Conservation (phyloP, 2,329 filamentous ascomycete species). For the Claviceps africana region DNA sequence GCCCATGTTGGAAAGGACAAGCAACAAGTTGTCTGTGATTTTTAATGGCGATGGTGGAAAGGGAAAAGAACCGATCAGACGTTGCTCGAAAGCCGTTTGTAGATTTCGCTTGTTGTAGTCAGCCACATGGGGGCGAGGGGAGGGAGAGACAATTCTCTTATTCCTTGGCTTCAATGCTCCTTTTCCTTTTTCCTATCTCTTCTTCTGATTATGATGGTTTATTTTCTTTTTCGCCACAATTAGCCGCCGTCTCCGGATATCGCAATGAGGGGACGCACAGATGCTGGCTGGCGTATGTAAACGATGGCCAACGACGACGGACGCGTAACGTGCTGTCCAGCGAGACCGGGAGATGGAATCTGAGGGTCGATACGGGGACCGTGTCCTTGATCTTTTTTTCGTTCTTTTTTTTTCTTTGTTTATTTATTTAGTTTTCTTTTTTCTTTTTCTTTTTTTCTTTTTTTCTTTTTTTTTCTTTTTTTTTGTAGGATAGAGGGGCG, state of each 20-base stretch:
- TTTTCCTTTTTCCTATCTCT: background rate
- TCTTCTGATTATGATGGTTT: background rate
- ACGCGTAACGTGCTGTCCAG: background rate
- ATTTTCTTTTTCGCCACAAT: too few species aligned
- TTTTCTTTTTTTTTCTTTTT: too few species aligned
- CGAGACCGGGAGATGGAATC: background rate
- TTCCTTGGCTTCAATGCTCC: background rate
- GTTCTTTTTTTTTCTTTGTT: too few species aligned
- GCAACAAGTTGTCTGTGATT: background rate
- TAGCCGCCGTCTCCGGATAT: too few species aligned
- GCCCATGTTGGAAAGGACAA: conserved; percentile 20
- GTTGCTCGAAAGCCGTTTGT: too few species aligned
- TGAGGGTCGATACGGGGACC: background rate
- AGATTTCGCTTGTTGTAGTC: background rate
- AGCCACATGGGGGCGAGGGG: background rate
- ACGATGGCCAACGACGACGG: background rate
- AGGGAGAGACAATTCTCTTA: background rate
- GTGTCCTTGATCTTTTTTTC: background rate
- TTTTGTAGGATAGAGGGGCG: too few species aligned
- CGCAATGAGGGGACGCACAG: too few species aligned
- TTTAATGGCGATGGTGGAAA: background rate
- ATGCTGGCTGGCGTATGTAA: background rate
- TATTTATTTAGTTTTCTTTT: too few species aligned
- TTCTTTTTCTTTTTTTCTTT: too few species aligned
- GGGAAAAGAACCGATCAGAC: too few species aligned